A percentile compares a stretch with the other conserved stretches of the same genome.
These are phyloP conservation scores for Chimonanthus praecox DNA, from an alignment of 164 flowering plant species.

Conservation along the genomic window DNA sequence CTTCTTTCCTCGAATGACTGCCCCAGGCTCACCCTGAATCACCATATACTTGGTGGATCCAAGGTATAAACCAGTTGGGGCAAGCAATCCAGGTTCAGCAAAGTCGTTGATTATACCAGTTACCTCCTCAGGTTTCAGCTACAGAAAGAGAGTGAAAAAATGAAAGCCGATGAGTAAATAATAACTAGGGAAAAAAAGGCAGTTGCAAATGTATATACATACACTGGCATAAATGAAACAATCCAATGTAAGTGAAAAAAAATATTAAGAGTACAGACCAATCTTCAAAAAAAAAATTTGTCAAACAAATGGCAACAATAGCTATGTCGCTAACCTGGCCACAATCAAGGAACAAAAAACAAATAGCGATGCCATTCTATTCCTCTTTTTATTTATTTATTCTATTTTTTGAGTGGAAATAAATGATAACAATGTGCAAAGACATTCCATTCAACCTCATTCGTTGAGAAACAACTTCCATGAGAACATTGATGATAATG, in stretches of 20 bases:
- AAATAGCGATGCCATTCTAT: too few species aligned
- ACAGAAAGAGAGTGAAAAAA: not conserved
- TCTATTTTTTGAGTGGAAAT: too few species aligned
- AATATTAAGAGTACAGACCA: too few species aligned
- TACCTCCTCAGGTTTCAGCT: constrained; percentile 4
- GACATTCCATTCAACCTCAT: too few species aligned
- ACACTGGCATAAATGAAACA: not conserved
- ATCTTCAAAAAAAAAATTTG: too few species aligned
- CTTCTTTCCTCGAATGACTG: constrained; percentile 19
- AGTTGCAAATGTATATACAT: not conserved
- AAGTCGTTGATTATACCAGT: constrained; percentile 9
- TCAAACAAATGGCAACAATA: too few species aligned
- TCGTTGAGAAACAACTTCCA: too few species aligned
- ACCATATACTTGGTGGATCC: constrained; percentile 16
- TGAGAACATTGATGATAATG: too few species aligned
- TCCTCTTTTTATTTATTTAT: too few species aligned
- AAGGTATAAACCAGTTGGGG: constrained; percentile 13
- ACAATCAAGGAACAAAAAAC: too few species aligned
- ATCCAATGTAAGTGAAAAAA: not conserved
- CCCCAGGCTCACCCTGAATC: constrained; percentile 16
- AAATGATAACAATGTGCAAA: too few species aligned
- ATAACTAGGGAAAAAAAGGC: not conserved
- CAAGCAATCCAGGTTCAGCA: constrained; percentile 13
- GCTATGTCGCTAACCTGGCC: too few species aligned
- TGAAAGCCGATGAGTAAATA: not conserved